These are phyloP conservation scores for Populus euphratica DNA, from an alignment of 345 rosid genomes.

Conservation along the genomic window DNA sequence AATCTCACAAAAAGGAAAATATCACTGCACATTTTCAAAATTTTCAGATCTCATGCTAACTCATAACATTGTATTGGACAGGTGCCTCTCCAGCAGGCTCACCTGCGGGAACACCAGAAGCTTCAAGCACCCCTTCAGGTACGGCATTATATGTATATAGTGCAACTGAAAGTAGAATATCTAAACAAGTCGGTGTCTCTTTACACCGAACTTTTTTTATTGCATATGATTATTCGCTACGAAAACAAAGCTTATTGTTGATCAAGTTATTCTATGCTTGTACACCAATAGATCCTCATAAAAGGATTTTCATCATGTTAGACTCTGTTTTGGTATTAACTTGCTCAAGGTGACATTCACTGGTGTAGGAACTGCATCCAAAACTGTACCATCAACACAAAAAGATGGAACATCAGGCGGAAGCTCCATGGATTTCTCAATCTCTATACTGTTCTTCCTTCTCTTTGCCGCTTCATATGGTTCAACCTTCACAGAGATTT, in stretches of 20 bases:
- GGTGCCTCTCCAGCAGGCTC: constrained; percentile 44
- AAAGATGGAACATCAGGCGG: constrained; percentile 53
- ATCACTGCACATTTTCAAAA: neutral
- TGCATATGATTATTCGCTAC: neutral
- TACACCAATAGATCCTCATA: neutral
- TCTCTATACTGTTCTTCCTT: constrained; percentile 44
- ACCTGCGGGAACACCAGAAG: constrained; percentile 55
- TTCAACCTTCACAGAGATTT: constrained; percentile 39
- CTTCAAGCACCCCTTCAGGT: constrained; percentile 62
- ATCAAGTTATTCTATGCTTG: neutral
- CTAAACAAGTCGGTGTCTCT: neutral
- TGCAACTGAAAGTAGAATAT: neutral
- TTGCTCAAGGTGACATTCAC: neutral
- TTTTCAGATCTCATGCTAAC: constrained; percentile 1
- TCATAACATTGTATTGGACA: constrained; percentile 2
- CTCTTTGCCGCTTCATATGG: constrained; percentile 51
- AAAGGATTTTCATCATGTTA: neutral
- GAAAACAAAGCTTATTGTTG: neutral
- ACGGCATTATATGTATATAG: neutral
- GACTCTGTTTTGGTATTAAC: neutral
- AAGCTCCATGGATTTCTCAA: constrained; percentile 51
- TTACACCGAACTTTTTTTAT: neutral
- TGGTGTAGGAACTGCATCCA: constrained; percentile 56
- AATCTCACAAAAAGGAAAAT: neutral
- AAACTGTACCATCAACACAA: constrained; percentile 54